Evolutionary conservation across 345 rosid species (phyloP).

Genomic region (Turnera subulata): DNA sequence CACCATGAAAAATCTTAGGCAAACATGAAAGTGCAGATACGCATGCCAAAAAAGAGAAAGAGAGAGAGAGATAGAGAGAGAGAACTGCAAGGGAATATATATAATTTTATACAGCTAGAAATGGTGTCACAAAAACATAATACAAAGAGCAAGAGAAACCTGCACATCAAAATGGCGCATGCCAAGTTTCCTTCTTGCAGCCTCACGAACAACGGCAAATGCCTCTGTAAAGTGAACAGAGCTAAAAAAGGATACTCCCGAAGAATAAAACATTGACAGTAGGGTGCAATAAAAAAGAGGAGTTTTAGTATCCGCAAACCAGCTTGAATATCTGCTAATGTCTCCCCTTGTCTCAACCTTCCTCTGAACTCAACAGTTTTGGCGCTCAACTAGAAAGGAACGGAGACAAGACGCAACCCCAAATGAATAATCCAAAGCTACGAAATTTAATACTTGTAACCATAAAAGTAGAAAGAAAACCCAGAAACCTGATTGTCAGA

Average conservation of each 20-base stretch:
- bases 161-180: conserved; percentile 99
- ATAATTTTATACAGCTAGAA: too few relatives aligned
- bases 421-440: conserved; percentile 3
- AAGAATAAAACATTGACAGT: too few relatives aligned
- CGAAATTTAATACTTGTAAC: conserved; percentile 2
- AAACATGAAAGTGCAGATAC: neutral
- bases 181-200: conserved; percentile 92
- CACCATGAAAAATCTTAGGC: neutral
- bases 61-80: too few relatives aligned
- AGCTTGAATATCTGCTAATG: conserved; percentile 79
- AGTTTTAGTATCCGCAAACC: conserved; percentile 41
- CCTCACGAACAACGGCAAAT: conserved; percentile 93
- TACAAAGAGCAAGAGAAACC: conserved; percentile 35
- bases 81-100: too few relatives aligned
- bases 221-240: conserved; percentile 49
- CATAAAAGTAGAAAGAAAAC: neutral
- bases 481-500: conserved; percentile 73
- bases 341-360: conserved; percentile 59
- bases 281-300: neutral
- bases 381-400: conserved; percentile 49
- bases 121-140: neutral
- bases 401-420: conserved; percentile 6
- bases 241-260: neutral
- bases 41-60: too few relatives aligned
- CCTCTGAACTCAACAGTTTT: conserved; percentile 71